These are phyloP conservation scores for Exophiala sideris DNA, from an alignment of 2,329 filamentous ascomycete genomes.

Conservation along the genomic window DNA sequence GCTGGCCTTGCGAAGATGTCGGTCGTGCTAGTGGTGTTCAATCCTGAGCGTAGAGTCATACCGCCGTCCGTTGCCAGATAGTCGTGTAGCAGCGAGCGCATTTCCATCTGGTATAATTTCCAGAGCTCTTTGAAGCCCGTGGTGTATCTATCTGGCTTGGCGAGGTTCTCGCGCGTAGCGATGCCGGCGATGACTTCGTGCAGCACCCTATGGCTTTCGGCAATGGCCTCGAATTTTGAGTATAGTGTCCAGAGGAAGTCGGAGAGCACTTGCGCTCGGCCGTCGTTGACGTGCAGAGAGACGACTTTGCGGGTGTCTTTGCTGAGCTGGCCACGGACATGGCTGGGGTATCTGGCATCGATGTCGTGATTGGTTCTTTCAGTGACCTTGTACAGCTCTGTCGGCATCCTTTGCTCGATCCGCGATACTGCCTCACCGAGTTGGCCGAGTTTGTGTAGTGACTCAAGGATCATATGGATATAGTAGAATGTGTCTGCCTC, in stretches of 20 bases:
- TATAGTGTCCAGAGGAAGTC: constrained; percentile 90
- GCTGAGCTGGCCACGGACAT: constrained; percentile 52
- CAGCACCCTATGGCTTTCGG: constrained; percentile 88
- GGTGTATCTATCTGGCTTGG: constrained; percentile 64
- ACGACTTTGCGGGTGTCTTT: constrained; percentile 55
- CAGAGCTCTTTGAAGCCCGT: constrained; percentile 94
- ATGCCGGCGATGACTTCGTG: constrained; percentile 89
- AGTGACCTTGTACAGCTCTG: constrained; percentile 89
- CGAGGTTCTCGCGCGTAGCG: constrained; percentile 71
- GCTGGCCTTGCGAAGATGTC: constrained; percentile 52
- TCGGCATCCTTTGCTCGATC: constrained; percentile 86
- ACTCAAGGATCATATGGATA: constrained; percentile 79
- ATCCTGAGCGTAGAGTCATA: constrained; percentile 55
- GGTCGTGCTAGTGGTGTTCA: constrained; percentile 46
- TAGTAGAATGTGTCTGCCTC: constrained; percentile 96
- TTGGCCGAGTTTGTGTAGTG: constrained; percentile 82
- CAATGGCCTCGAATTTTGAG: constrained; percentile 95
- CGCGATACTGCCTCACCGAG: constrained; percentile 83
- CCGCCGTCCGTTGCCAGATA: constrained; percentile 92
- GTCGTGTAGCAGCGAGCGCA: constrained; percentile 87
- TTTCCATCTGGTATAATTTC: constrained; percentile 98
- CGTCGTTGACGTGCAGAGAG: constrained; percentile 67
- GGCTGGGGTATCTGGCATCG: constrained; percentile 85
- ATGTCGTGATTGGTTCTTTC: constrained; percentile 94
- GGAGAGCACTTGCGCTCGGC: constrained; percentile 79